phyloP scores from a whole-genome alignment of 2,329 filamentous ascomycete genomes.

The Sclerotiophoma versabilis region DNA sequence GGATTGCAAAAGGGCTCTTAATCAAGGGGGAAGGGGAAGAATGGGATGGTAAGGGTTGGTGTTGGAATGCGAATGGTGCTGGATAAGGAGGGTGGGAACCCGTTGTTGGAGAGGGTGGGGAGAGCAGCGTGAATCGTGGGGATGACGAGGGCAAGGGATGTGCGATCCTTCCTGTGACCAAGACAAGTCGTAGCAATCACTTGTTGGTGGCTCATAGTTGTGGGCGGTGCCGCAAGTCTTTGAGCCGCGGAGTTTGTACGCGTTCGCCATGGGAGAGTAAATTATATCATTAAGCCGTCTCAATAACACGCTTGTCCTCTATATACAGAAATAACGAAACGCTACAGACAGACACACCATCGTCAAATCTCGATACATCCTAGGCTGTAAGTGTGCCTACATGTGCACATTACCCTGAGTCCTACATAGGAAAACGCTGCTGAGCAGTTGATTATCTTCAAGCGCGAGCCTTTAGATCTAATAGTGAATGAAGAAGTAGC shows the following conservation, averaged over 20 bases:
- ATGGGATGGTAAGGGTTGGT: background rate
- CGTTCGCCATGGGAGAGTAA: too few relatives aligned
- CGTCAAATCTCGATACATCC: background rate
- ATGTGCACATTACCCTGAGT: background rate
- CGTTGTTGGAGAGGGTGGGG: too few relatives aligned
- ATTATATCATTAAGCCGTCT: conserved; percentile 15
- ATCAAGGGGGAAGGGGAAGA: background rate
- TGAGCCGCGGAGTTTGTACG: too few relatives aligned
- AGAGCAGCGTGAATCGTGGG: background rate
- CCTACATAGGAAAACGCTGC: conserved; percentile 5
- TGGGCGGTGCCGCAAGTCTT: too few relatives aligned
- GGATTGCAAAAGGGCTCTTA: background rate
- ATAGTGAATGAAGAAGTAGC: background rate
- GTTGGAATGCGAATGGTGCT: background rate
- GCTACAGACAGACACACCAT: conserved; percentile 12
- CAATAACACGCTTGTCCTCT: conserved; percentile 1
- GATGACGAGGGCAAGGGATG: background rate
- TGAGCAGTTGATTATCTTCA: conserved; percentile 16
- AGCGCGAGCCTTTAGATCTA: conserved; percentile 45
- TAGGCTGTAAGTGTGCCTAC: background rate
- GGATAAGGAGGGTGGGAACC: background rate
- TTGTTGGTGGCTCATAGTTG: too few relatives aligned
- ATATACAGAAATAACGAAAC: conserved; percentile 5
- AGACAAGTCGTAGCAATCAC: background rate
- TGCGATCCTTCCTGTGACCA: background rate